Conservation (phyloP, 805 yeast species). For the Metschnikowia continentalis region DNA sequence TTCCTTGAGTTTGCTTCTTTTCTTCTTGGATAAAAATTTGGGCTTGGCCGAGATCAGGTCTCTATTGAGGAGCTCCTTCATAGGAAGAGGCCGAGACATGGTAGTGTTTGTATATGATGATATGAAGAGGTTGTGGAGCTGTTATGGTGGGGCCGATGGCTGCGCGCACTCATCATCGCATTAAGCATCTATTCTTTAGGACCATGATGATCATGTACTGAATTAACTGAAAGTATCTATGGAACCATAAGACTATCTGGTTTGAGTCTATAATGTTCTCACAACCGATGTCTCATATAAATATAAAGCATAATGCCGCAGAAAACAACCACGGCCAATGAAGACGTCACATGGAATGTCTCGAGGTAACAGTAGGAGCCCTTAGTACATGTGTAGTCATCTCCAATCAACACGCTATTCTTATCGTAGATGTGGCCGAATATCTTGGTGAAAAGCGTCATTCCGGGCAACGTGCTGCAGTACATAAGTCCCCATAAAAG, state of each 20-base stretch:
- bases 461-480: conserved; percentile 30
- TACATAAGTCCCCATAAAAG: conserved; percentile 34
- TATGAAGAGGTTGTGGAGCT: too few species aligned
- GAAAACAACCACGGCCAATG: conserved; percentile 20
- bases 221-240: too few species aligned
- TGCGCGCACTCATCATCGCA: background rate
- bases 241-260: background rate
- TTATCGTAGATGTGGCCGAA: conserved; percentile 29
- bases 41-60: conserved; percentile 10
- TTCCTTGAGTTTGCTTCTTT: conserved; percentile 3
- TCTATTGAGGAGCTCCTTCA: conserved; percentile 15
- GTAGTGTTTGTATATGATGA: background rate
- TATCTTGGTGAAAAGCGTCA: conserved; percentile 28
- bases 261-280: background rate
- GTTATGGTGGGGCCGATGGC: background rate
- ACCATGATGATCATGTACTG: too few species aligned
- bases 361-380: conserved; percentile 28
- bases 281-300: conserved; percentile 1
- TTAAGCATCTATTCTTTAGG: background rate
- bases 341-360: conserved; percentile 26
- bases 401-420: conserved; percentile 20
- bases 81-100: conserved; percentile 17
- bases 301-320: conserved; percentile 14
- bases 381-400: conserved; percentile 17
- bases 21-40: conserved; percentile 14